Conservation (phyloP, 495 filamentous ascomycete species). For the Hypoxylon fuscum region DNA sequence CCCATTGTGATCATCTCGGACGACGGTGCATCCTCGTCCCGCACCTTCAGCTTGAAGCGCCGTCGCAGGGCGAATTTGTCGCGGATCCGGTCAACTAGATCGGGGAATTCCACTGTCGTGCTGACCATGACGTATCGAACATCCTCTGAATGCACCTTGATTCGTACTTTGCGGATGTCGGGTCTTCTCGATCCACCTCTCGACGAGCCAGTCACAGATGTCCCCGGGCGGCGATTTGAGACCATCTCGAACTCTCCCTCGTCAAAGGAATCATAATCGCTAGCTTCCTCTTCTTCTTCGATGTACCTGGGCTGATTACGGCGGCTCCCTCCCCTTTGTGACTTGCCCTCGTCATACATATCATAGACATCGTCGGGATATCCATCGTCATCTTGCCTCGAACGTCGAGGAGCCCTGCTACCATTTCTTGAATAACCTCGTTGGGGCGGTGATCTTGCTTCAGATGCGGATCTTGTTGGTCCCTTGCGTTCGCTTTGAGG, state of each 20-base stretch:
- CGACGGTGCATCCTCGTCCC: conserved; percentile 72
- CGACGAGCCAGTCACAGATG: conserved; percentile 51
- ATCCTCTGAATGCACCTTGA: conserved; percentile 92
- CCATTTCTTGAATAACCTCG: conserved; percentile 61
- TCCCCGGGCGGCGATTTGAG: conserved; percentile 51
- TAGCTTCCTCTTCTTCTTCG: conserved; percentile 75
- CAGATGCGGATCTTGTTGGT: conserved; percentile 49
- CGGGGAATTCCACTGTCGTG: conserved; percentile 73
- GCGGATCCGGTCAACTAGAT: conserved; percentile 78
- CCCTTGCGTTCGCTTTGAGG: conserved; percentile 54
- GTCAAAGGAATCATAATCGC: conserved; percentile 72
- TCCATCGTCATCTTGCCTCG: conserved; percentile 65
- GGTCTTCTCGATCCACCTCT: conserved; percentile 58
- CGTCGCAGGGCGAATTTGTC: conserved; percentile 82
- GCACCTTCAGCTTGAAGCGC: conserved; percentile 83
- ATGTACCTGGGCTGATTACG: conserved; percentile 68
- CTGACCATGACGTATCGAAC: conserved; percentile 93
- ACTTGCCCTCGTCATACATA: conserved; percentile 63
- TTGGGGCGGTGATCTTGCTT: conserved; percentile 56
- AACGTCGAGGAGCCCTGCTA: conserved; percentile 41
- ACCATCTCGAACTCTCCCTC: conserved; percentile 90
- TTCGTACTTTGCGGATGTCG: conserved; percentile 70
- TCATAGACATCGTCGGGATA: conserved; percentile 77
- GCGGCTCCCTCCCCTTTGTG: conserved; percentile 44
- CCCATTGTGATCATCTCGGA: conserved; percentile 96